Evolutionary conservation across 306 rosid species (phyloP), one percentile per base, ranked within the genome.

Genomic region (Phaseolus lunatus): DNA sequence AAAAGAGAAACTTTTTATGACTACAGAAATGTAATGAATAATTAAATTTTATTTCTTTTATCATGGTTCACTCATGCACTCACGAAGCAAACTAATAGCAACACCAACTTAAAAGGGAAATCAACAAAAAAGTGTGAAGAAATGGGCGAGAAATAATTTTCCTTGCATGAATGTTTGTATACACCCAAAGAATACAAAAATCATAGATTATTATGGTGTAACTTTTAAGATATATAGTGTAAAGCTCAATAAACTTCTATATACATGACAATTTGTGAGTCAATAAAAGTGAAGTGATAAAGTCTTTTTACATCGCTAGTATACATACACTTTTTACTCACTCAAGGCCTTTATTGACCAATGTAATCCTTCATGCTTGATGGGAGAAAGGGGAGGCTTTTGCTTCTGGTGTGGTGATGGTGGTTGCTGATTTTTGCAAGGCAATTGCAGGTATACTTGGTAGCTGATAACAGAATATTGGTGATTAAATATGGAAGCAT

Each of bases 401-500:
- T 23, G 35, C 48, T 63, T 71, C 13, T 37, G 18, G 13, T 62
- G 45, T 5, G 56, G 13, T 24, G 26, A n/a, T 71, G 66, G 16
- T 16, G 67, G 13, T 37, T 59, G 4, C 29, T 75, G 22, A 82
- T 44, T 57, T 35, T 7, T 76, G 64, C 37, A 26, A 52, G 20
- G 43, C 15, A 26, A 41, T 75, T 79, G 65, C 89, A 93, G 98
- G 81, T 93, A 67, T 93, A 87, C 83, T 70, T 91, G 84, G 87
- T 90, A 20, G 96, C 92, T 20, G 97, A 86, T 53, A 87, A 87
- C 80, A 89, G 88, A 83, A 78, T 93, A 73, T 26, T 87, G 82
- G 72, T 71, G 89, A 84, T 93, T 48, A 80, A 57, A n/a, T 85
- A 89, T 79, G 78, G 72, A 24, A 81, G 54, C 53, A 59, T 33